phyloP scores from a whole-genome alignment of 352 stramenopile species.

The Globisporangium paddicum region DNA sequence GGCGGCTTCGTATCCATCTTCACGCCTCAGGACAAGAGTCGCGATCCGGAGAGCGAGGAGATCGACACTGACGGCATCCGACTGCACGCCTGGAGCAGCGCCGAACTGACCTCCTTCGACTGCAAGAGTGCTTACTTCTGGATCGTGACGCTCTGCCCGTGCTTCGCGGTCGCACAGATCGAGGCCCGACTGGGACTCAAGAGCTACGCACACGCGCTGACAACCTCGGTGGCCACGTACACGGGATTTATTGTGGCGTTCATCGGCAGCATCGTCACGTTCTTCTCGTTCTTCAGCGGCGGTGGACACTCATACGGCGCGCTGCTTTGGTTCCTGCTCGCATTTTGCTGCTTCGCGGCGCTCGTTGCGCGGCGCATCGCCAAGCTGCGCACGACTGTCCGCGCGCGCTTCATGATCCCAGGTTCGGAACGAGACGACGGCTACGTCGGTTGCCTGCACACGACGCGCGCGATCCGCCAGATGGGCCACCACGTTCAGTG shows the following conservation, averaged over 20 bases:
- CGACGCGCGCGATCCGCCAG: conserved; percentile 6
- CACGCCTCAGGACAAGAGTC: conserved; percentile 10
- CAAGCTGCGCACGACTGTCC: conserved; percentile 1
- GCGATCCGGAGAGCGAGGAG: conserved; percentile 7
- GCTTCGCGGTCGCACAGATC: conserved; percentile 11
- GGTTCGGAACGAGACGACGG: conserved; percentile 1
- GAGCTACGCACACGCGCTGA: neutral
- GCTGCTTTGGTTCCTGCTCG: conserved; percentile 4
- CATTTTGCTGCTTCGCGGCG: neutral
- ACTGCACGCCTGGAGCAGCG: conserved; percentile 4
- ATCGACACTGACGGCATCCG: conserved; percentile 7
- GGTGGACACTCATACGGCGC: neutral
- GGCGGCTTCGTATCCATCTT: conserved; percentile 12
- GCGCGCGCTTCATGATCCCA: conserved; percentile 1
- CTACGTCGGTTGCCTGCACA: conserved; percentile 1
- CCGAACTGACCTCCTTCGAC: conserved; percentile 7
- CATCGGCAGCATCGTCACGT: neutral
- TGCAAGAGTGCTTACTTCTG: conserved; percentile 8
- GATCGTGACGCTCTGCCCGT: conserved; percentile 8
- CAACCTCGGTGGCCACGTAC: neutral
- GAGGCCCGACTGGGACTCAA: conserved; percentile 6
- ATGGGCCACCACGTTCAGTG: conserved; percentile 11
- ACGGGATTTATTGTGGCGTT: conserved; percentile 2
- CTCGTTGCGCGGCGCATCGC: neutral
- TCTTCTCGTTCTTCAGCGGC: conserved; percentile 9